Base-by-base conservation (phyloP, 1,139 yeast genomes). In the Lodderomyces orthopsilosis region DNA sequence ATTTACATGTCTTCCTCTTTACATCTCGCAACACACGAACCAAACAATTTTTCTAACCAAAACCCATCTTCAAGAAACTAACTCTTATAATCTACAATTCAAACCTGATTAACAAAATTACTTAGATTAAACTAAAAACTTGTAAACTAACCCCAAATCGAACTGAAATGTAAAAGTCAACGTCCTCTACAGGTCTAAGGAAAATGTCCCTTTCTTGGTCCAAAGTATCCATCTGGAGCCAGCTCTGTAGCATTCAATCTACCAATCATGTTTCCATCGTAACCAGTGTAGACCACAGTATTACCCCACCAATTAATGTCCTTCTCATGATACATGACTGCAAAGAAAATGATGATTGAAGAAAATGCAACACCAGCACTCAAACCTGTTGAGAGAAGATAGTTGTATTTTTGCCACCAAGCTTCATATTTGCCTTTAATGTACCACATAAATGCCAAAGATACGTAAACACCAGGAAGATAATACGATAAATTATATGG, bases 391-490 rank as follows among this genome's bases (percentile, higher is more conserved):
- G 77, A 60, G 24, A 79, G 59, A 24, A 81, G 68, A 57, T 79
- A 81, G 53, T 72, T 78, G 60, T 79, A 80, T 59, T 74, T 77
- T 47, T 70, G 74, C 79, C 82, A 79, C 80, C 83, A 74, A 19
- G 68, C 61, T 30, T 61, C 53, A 54, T 68, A 75, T 43, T 69
- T 62, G 46, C 59, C 66, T 51, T 67, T 73, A 51, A 77, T 57
- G 55, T 63, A 63, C 51, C 63, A 63, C 74, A 76, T 79, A 58
- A 79, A 79, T 22, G 63, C 51, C 41, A 54, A 62, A 6, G 74
- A 62, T 13, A 68, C 54, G 41, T 68, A 65, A 37, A 73, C 48
- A 26, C 79, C 77, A 26, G 73, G 69, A 21, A 71, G 62, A 49
- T 59, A 62, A 61, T 76, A 79, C 45, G 70, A 57, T 51, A 79